Conservation (phyloP, 202 grass and related monocot genomes). For the Tripidium arundinaceum region DNA sequence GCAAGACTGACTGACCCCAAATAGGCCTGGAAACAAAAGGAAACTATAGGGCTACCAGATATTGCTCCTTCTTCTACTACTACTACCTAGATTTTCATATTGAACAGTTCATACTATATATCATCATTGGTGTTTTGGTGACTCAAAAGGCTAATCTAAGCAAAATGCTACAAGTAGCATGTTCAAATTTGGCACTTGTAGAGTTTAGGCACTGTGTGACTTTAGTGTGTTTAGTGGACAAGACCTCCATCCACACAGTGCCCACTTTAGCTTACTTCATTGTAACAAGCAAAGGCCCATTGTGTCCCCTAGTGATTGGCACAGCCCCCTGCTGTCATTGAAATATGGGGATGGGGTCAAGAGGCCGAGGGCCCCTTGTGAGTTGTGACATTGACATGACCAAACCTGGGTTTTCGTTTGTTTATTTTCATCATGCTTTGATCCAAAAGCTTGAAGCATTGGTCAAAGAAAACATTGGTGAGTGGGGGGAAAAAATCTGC, state of each 20-base stretch:
- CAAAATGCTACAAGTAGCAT: slow-evolving; percentile 39
- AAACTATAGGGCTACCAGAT: slow-evolving; percentile 38
- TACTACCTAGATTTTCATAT: slow-evolving; percentile 15
- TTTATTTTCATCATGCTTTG: not conserved
- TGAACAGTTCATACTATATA: slow-evolving; percentile 4
- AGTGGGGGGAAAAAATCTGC: slow-evolving; percentile 23
- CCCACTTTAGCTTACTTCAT: slow-evolving; percentile 53
- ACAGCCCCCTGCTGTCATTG: slow-evolving; percentile 48
- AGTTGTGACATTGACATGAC: slow-evolving; percentile 75
- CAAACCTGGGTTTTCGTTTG: slow-evolving; percentile 47
- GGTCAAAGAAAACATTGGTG: slow-evolving; percentile 53
- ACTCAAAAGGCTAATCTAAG: slow-evolving; percentile 23
- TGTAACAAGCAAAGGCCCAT: slow-evolving; percentile 50
- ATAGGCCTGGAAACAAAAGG: slow-evolving; percentile 36
- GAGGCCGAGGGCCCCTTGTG: slow-evolving; percentile 9
- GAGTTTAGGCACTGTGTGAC: slow-evolving; percentile 34
- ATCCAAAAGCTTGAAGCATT: slow-evolving; percentile 26
- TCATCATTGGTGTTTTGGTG: slow-evolving; percentile 6
- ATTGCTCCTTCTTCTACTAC: not conserved
- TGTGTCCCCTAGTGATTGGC: slow-evolving; percentile 58
- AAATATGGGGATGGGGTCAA: slow-evolving; percentile 28
- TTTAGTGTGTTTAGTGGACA: slow-evolving; percentile 20
- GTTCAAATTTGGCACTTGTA: slow-evolving; percentile 35
- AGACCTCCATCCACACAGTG: slow-evolving; percentile 26
- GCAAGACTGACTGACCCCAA: slow-evolving; percentile 27